Percentiles rank a stretch among this genome's conserved stretches.
These are phyloP conservation scores for Salvia miltiorrhiza DNA, from an alignment of 257 asterid species.

Conservation along the genomic window DNA sequence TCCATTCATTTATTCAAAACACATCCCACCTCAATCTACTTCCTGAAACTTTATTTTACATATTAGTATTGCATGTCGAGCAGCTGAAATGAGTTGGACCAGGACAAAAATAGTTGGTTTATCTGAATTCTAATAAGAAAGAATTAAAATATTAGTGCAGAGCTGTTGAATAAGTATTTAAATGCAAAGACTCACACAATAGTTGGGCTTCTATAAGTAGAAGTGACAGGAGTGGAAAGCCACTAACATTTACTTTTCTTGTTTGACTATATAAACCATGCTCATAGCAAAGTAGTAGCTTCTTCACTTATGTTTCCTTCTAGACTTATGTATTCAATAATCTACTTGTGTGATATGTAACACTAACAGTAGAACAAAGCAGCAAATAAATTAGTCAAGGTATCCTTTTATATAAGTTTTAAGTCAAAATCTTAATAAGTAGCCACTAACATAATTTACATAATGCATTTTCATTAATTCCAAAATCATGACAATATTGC, in stretches of 20 bases:
- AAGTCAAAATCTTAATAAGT: neutral
- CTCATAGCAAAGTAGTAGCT: neutral
- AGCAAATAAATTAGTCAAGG: constrained; percentile 5
- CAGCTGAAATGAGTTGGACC: constrained; percentile 9
- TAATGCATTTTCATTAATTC: neutral
- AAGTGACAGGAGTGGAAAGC: constrained; percentile 48
- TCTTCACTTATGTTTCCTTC: neutral
- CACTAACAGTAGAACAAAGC: neutral
- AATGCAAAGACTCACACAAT: neutral
- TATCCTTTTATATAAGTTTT: neutral
- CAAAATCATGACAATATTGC: neutral
- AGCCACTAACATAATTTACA: neutral
- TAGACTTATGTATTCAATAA: constrained; percentile 1
- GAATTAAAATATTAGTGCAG: neutral
- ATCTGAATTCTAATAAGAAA: constrained; percentile 1
- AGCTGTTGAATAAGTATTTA: neutral
- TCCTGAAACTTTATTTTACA: neutral
- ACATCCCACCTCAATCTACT: neutral
- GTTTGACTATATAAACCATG: constrained; percentile 16
- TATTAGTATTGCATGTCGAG: neutral
- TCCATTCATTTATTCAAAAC: neutral
- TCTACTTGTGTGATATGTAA: neutral
- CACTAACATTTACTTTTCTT: constrained; percentile 37
- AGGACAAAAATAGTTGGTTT: constrained; percentile 1
- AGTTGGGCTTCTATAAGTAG: constrained; percentile 32